Base-by-base conservation (phyloP, 768 basidiomycete genomes). In the Podaxis mareebaensis region DNA sequence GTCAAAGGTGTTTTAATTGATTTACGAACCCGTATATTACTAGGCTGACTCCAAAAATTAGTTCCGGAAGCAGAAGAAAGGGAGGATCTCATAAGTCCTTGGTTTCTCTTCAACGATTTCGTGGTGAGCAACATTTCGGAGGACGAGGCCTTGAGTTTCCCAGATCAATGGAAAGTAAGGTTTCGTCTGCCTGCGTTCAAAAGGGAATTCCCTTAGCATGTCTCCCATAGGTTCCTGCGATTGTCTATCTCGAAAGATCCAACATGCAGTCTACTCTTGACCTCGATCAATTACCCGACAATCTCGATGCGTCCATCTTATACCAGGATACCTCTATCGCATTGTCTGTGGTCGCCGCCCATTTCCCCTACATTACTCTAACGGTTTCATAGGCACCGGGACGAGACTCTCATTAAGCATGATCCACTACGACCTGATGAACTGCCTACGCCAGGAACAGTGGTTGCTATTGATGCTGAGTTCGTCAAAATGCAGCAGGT, bases 91-190 rank as follows among this genome's bases (percentile, higher is more conserved):
- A 67, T 20, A 24, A 87, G 85, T 59, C 85, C 87, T 1, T 99
- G 97, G 97, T 90, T 90, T 69, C 74, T 99, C 60, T 99, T 99
- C 86, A 99, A 99, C 70, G 97, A 99, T 71, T 99, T 99, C 70
- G 82, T 88, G 1, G 97, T 99, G 12, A 81, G 81, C 53, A 92
- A 92, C 61, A 86, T 98, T 33, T 79, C 90, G 2, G 92, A 96
- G 74, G 83, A 88, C 38, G 95, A 98, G 68, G 96, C 93, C 1
- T 75, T 99, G 63, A 88, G 89, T 69, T 95, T 97, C 70, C 87
- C 91, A 8, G 88, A 83, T n/a, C 81, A 79, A 52, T 99, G 96
- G 96, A 99, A 99, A 85, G 96, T 91, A 30, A 33, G 82, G 66
- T 17, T 36, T 30, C n/a, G n/a, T 33, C 15, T 46, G 24, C 40